Evolutionary conservation across 2,329 filamentous ascomycete genomes (phyloP), one percentile per base, ranked within the genome.

Genomic region (Geosmithia flava): DNA sequence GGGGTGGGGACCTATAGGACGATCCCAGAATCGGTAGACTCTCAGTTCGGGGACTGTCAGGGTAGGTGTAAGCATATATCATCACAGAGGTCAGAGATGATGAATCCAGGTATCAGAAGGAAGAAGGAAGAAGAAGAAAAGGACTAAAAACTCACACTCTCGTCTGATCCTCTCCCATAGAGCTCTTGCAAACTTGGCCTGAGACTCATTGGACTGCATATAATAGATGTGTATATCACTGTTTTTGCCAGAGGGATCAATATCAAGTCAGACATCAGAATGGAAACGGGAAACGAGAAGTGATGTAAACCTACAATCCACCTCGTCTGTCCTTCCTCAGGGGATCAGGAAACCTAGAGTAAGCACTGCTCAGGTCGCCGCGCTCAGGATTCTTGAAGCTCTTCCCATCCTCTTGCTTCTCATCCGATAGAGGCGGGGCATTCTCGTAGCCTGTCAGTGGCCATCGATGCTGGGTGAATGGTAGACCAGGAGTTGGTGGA

Each of bases 161-260:
- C 81, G 74, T 45, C 88, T 71, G 54, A 95, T 86, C 11, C 88
- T 75, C 59, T 90, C 80, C 76, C 83, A 87, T 0, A 95, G 71
- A 43, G 84, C 81, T 27, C 66, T 72, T 1, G 88, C 88, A 58
- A 83, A 91, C 37, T 76, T 69, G 0, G 64, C 62, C 59, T 94
- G 85, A 6, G 71, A 67, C 1, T 73, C 61, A 51, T 83, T 83
- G 43, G 68, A 72, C 58, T 81, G 78, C 53, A 81, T 78, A 63
- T 88, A 87, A 66, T 95, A 95, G 56, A 95, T 81, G 63, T 95
- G 89, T 16, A 94, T 66, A 60, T 95, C 89, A 54, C 76, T 81
- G 47, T 3, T 42, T 8, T 27, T 27, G 23, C 8, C 8, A 27
- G 23, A 4, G 23, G 8, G 23, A 27, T 27, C n/a, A n/a, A n/a